Base-by-base conservation (phyloP, 2,329 filamentous ascomycete genomes). In the Dactylonectria macrodidyma region DNA sequence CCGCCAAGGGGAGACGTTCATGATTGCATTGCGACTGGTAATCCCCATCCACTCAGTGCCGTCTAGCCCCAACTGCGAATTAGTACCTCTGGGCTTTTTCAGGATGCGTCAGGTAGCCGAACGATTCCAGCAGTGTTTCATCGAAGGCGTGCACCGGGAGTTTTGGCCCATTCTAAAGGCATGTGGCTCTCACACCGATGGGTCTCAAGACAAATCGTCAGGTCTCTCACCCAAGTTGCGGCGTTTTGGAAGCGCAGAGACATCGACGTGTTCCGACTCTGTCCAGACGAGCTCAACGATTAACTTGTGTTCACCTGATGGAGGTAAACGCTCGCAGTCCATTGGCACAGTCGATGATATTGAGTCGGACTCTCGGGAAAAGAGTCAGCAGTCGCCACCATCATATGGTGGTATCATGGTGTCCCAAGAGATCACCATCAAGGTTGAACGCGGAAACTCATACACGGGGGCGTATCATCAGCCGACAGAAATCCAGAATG, bases 71-170 rank as follows among this genome's bases (percentile, higher is more conserved):
- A 84, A 85, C 36, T 87, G 88, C 74, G 84, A 86, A 62, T 91
- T 92, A 71, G 84, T 87, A 1, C 90, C 91, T 0, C 81, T 93
- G 38, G 86, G 81, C 51, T 89, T 93, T 71, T 93, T 93, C 82
- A 90, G 88, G 71, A 83, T 88, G 10, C 90, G 90, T 65, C 92
- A 93, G 78, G 86, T 91, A 68, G 85, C 89, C 0, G 87, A 90
- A 72, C 82, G 85, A 0, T 87, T 89, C 70, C 85, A 90, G 54
- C 84, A 88, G 5, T 85, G 84, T 2, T 93, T 93, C 73, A 85
- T 87, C 1, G 86, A 88, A 63, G 85, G 85, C 38, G 84, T 91
- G 3, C 87, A 90, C 73, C 85, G 88, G 67, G 91, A 93, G 68
- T 85, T 92, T 66, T 85, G 86, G 16, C 85, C 84, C 19, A 76